Conservation (phyloP, 2,329 filamentous ascomycete species). For the Chalaropsis ovoidea region DNA sequence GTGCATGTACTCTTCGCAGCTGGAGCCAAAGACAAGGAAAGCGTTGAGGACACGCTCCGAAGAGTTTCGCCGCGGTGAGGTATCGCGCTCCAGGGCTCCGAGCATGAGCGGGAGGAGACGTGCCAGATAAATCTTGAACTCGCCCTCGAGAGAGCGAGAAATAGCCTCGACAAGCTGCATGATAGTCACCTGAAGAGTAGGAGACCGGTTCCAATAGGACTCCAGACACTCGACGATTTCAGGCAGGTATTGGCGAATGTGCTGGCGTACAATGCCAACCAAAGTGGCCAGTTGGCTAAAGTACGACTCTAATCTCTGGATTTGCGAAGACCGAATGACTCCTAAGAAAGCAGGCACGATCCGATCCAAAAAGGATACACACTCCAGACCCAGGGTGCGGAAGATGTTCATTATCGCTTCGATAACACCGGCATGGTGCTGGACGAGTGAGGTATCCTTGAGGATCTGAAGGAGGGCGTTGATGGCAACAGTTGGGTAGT, state of each 20-base stretch:
- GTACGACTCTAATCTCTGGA: slow-evolving; percentile 78
- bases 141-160: slow-evolving; percentile 82
- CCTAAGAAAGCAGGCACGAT: slow-evolving; percentile 89
- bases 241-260: slow-evolving; percentile 82
- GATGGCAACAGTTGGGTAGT: slow-evolving; percentile 96
- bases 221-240: slow-evolving; percentile 78
- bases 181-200: slow-evolving; percentile 80
- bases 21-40: slow-evolving; percentile 90
- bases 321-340: slow-evolving; percentile 73
- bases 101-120: slow-evolving; percentile 87
- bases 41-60: slow-evolving; percentile 89
- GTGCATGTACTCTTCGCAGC: slow-evolving; percentile 98
- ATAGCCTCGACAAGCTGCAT: slow-evolving; percentile 88
- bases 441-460: slow-evolving; percentile 77
- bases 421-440: slow-evolving; percentile 88
- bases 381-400: slow-evolving; percentile 88
- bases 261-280: slow-evolving; percentile 89
- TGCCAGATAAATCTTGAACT: slow-evolving; percentile 95
- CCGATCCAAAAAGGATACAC: slow-evolving; percentile 84
- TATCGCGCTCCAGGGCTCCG: slow-evolving; percentile 80
- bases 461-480: slow-evolving; percentile 87
- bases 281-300: slow-evolving; percentile 93
- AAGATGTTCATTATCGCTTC: slow-evolving; percentile 99
- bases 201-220: slow-evolving; percentile 78
- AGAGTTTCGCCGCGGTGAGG: slow-evolving; percentile 60